Evolutionary conservation across 225 moss, liverwort and hornwort species (phyloP).

Genomic region (Bryum argenteum): DNA sequence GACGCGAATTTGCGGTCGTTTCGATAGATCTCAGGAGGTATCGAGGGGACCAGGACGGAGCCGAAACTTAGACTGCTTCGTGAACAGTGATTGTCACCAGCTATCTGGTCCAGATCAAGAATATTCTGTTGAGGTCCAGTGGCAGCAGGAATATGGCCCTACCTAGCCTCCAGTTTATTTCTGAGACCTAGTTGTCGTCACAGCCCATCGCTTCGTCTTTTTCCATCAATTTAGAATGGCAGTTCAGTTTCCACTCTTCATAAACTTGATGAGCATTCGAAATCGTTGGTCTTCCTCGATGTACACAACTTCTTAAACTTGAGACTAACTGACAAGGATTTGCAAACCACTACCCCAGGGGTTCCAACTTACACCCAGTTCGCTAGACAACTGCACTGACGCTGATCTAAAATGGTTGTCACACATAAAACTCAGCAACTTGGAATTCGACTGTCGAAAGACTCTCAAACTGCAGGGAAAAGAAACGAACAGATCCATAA

Average conservation of each 20-base stretch:
- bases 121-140: conserved; percentile 10
- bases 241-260: background rate
- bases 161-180: conserved; percentile 1
- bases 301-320: conserved; percentile 24
- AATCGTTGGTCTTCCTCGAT: conserved; percentile 13
- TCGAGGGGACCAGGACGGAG: background rate
- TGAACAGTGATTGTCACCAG: conserved; percentile 17
- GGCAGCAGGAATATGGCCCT: conserved; percentile 7
- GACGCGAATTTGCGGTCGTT: background rate
- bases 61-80: background rate
- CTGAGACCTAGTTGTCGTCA: background rate
- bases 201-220: background rate
- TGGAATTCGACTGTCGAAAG: background rate
- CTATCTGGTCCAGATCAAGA: conserved; percentile 16
- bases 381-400: no score
- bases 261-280: background rate
- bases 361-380: no score
- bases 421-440: background rate
- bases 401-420: no score
- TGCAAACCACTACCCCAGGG: background rate
- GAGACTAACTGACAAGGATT: background rate
- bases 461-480: conserved; percentile 1
- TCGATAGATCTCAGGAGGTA: conserved; percentile 12
- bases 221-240: no score
- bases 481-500: background rate